A percentile compares a stretch with the other conserved stretches of the same genome.
phyloP scores from a whole-genome alignment of 192 early-diverging fungal species.

The Gaertneriomyces sp. region DNA sequence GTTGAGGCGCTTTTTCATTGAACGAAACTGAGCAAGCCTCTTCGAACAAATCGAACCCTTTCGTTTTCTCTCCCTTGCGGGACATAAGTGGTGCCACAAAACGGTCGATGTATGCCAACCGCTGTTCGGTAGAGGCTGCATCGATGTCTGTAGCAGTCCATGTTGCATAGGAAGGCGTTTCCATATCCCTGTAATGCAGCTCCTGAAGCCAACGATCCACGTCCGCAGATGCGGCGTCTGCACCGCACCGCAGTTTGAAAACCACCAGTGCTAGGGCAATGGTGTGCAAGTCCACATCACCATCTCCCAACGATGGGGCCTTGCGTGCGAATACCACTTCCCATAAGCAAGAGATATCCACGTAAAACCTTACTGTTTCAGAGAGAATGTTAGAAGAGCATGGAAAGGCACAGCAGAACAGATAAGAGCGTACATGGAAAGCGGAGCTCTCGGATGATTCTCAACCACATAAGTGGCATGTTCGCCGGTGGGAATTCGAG shows the following conservation, averaged over 20 bases:
- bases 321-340: no score
- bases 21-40: not conserved
- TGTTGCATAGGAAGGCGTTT: slow-evolving; percentile 6
- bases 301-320: no score
- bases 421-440: slow-evolving; percentile 12
- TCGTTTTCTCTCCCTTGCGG: not conserved
- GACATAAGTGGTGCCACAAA: slow-evolving; percentile 2
- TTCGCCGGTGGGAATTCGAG: slow-evolving; percentile 8
- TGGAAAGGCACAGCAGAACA: not conserved
- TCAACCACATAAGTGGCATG: slow-evolving; percentile 9
- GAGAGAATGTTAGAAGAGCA: no score
- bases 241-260: slow-evolving; percentile 23
- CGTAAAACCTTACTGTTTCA: no score
- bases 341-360: no score
- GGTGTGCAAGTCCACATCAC: not conserved
- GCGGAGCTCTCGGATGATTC: slow-evolving; percentile 6
- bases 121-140: not conserved
- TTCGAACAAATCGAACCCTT: slow-evolving; percentile 15
- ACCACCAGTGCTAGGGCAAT: slow-evolving; percentile 14
- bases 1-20: not conserved
- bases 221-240: not conserved
- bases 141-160: slow-evolving; percentile 12
- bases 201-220: slow-evolving; percentile 4
- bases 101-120: slow-evolving; percentile 9
- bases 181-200: not conserved